Evolutionary conservation across 2,329 filamentous ascomycete genomes (phyloP), one percentile per base, ranked within the genome.

Genomic region (Penicillium sp.): DNA sequence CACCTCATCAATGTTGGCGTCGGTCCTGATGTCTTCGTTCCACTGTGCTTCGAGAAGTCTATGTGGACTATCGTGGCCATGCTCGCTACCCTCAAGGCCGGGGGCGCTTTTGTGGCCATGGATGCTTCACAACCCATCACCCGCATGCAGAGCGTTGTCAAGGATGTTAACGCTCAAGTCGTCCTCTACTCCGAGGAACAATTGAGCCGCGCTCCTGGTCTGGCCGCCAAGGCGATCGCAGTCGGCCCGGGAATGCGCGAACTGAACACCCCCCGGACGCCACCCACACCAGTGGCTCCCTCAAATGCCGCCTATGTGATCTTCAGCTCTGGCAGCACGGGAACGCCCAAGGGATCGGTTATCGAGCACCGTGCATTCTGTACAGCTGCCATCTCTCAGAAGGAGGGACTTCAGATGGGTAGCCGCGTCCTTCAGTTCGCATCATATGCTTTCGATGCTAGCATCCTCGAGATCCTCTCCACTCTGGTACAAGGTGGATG

Each of bases 321-420:
- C 9, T 82, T 86, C 58, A 79, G 77, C 2, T 78, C 58, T 1
- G 58, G 58, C 9, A 56, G 49, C n/a, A 58, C 58, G 3, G 53
- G 58, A 8, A 54, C 47, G 1, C 78, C 80, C 0, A 81, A 81
- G 53, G 83, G 83, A 2, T 78, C 83, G 16, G 79, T 83, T 31
- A 82, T 85, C 53, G 80, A 78, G 3, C 85, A 87, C 56, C 71
- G 72, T 0, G 78, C 82, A 0, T 72, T 85, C 1, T 79, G 81
- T 1, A 81, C 81, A 0, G 73, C 77, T 0, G 77, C 81, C 43
- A 60, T 76, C 3, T 74, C 76, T 0, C 80, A 84, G 55, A 80
- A 77, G 0, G 67, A 73, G 0, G 76, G 78, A 0, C 69, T 84
- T 21, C 72, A 77, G 21, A 67, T 73, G 2, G 67, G 75, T 3